Conservation (phyloP, 441 rosid genomes). For the Erodium chrysanthum region DNA sequence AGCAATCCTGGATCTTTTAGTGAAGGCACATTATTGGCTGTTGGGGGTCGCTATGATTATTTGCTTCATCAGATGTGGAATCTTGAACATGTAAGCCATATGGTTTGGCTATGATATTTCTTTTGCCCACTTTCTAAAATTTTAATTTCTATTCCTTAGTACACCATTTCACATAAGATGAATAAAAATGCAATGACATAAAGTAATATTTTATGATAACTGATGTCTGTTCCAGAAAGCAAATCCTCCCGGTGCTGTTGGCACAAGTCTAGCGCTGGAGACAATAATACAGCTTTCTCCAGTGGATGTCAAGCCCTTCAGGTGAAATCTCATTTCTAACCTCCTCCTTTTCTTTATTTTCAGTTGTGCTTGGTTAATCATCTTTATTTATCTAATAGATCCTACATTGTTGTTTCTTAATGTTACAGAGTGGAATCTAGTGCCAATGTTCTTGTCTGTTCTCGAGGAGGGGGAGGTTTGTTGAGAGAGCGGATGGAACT, state of each 20-base stretch:
- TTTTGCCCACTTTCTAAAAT: constrained; percentile 4
- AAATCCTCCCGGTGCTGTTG: constrained; percentile 84
- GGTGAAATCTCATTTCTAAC: constrained; percentile 27
- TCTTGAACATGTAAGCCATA: constrained; percentile 46
- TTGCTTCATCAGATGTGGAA: constrained; percentile 74
- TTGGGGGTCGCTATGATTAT: constrained; percentile 90
- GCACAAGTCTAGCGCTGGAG: constrained; percentile 80
- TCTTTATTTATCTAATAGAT: background rate
- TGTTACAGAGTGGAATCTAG: constrained; percentile 52
- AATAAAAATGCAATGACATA: background rate
- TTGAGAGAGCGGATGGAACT: constrained; percentile 86
- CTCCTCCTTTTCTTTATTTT: background rate
- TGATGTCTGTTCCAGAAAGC: constrained; percentile 73
- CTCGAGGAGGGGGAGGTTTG: constrained; percentile 96
- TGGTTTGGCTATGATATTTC: constrained; percentile 15
- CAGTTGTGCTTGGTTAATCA: background rate
- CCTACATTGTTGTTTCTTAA: background rate
- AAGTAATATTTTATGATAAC: too few relatives aligned
- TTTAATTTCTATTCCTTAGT: background rate
- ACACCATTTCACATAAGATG: background rate
- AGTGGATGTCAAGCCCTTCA: constrained; percentile 51
- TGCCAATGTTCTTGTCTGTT: constrained; percentile 72
- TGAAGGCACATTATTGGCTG: constrained; percentile 75
- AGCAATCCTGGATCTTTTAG: constrained; percentile 53
- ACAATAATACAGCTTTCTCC: constrained; percentile 63